phyloP scores from a whole-genome alignment of 164 flowering plant species.

The Piper longum region DNA sequence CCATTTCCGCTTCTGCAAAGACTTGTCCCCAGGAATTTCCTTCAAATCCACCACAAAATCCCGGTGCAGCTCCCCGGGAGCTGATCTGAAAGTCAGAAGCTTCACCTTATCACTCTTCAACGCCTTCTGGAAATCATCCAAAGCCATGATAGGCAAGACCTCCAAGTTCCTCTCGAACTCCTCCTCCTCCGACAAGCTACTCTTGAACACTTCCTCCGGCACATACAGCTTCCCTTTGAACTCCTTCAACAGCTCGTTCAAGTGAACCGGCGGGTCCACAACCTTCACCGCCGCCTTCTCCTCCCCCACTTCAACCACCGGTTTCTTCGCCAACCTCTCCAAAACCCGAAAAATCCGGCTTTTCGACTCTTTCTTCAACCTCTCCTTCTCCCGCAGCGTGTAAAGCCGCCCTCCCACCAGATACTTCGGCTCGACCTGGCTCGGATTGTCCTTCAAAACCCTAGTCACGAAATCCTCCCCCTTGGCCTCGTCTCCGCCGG shows the following conservation, averaged over 20 bases:
- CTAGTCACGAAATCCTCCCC: slow-evolving; percentile 64
- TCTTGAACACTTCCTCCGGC: slow-evolving; percentile 68
- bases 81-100: slow-evolving; percentile 51
- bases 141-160: slow-evolving; percentile 58
- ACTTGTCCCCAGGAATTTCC: slow-evolving; percentile 74
- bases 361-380: slow-evolving; percentile 14
- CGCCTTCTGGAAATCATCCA: slow-evolving; percentile 54
- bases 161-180: slow-evolving; percentile 50
- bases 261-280: slow-evolving; percentile 29
- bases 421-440: slow-evolving; percentile 70
- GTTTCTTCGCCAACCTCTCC: slow-evolving; percentile 24
- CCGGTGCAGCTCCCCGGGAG: slow-evolving; percentile 14
- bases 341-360: slow-evolving; percentile 20
- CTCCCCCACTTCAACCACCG: slow-evolving; percentile 6
- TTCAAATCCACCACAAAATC: slow-evolving; percentile 70
- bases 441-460: slow-evolving; percentile 84
- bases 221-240: slow-evolving; percentile 80
- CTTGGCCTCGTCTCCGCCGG: slow-evolving; percentile 2
- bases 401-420: slow-evolving; percentile 48
- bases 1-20: slow-evolving; percentile 77
- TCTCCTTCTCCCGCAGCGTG: slow-evolving; percentile 53
- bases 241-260: slow-evolving; percentile 77
- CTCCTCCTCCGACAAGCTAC: slow-evolving; percentile 62
- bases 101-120: slow-evolving; percentile 51
- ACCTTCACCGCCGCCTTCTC: slow-evolving; percentile 13